These are phyloP conservation scores for Tylopilus cervinicoccineus DNA, from an alignment of 768 basidiomycete species.

Conservation along the genomic window DNA sequence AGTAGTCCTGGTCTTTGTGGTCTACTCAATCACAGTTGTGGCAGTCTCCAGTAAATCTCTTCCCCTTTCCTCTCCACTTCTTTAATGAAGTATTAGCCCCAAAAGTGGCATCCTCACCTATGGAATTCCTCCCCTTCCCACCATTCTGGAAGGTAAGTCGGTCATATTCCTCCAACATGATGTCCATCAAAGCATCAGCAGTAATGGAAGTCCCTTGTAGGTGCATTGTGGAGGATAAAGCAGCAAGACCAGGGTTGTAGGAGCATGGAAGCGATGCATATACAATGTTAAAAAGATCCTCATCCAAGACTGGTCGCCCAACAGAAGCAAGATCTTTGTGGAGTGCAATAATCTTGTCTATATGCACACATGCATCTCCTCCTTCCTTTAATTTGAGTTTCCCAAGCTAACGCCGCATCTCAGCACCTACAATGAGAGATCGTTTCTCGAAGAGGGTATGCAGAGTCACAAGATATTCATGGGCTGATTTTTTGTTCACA, in stretches of 20 bases:
- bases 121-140: no score
- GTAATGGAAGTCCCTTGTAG: no score
- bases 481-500: no score
- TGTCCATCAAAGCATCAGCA: no score
- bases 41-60: not conserved
- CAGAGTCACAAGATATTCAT: no score
- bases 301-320: not conserved
- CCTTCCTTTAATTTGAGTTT: not conserved
- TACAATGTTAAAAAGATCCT: not conserved
- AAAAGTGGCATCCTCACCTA: no score
- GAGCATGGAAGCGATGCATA: not conserved
- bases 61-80: not conserved
- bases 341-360: not conserved
- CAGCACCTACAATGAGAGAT: not conserved
- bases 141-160: no score
- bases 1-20: not conserved
- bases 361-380: not conserved
- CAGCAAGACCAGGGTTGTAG: no score
- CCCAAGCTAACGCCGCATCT: not conserved
- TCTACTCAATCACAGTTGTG: slow-evolving; percentile 4
- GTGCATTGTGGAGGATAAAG: no score
- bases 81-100: no score
- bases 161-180: no score
- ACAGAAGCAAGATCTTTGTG: not conserved
- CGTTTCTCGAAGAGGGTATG: no score